Conservation (phyloP, 305 asterid species). For the Caryopteris hybrid region DNA sequence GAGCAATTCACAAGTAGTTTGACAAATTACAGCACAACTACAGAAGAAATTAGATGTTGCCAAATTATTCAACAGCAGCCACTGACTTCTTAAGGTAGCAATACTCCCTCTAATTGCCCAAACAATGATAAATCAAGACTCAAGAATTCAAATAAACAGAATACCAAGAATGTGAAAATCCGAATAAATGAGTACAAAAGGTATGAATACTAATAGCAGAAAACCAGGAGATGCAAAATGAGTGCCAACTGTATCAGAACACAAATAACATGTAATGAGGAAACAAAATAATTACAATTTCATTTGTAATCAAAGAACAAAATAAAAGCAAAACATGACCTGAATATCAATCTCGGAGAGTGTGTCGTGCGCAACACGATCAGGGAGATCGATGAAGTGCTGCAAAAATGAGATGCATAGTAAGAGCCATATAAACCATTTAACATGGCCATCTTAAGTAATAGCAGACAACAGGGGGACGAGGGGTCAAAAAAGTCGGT, state of each 20-base stretch:
- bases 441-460: constrained; percentile 9
- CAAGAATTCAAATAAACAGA: no score
- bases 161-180: not conserved
- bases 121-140: no score
- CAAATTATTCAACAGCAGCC: no score
- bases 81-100: no score
- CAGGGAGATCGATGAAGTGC: constrained; percentile 76
- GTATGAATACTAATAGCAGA: not conserved
- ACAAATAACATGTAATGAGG: not conserved
- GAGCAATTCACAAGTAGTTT: no score
- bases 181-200: not conserved
- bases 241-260: not conserved
- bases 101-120: no score
- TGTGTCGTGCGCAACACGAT: constrained; percentile 60
- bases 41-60: no score
- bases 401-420: constrained; percentile 33
- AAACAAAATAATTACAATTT: constrained; percentile 1
- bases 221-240: constrained; percentile 5
- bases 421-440: constrained; percentile 20
- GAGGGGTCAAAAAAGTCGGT: not conserved
- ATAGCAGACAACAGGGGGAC: constrained; percentile 8
- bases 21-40: no score
- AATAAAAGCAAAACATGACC: constrained; percentile 37
- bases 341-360: constrained; percentile 83
- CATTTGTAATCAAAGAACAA: not conserved